Evolutionary conservation across 352 stramenopile genomes (phyloP).

Genomic region (Aphanomyces stellatus): DNA sequence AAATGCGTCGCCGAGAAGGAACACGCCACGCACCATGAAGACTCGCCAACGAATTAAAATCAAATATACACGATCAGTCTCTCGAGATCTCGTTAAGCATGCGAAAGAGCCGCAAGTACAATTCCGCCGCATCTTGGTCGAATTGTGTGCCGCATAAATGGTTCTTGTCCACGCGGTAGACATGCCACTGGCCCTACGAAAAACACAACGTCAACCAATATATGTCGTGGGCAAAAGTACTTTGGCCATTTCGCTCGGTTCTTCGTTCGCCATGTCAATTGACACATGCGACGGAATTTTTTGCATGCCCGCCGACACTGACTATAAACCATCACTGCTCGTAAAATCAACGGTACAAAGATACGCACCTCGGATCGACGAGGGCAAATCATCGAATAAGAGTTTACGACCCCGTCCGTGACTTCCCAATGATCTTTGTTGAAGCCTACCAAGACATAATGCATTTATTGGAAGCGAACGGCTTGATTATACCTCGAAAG

Average conservation of each 20-base stretch:
- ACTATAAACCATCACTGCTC: no score
- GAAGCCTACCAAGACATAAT: conserved; percentile 29
- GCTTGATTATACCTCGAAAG: no score
- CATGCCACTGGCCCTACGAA: conserved; percentile 52
- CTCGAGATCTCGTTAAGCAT: conserved; percentile 12
- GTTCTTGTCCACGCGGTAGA: conserved; percentile 67
- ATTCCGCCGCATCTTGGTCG: conserved; percentile 44
- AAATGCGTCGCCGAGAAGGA: not conserved
- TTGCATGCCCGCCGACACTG: not conserved
- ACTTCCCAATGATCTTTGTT: conserved; percentile 49
- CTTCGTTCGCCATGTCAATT: conserved; percentile 40
- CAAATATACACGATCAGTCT: no score
- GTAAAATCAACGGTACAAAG: no score
- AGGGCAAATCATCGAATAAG: conserved; percentile 50
- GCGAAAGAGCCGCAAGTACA: conserved; percentile 61
- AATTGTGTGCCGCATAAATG: conserved; percentile 64
- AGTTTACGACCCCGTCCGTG: conserved; percentile 70
- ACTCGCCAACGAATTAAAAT: no score
- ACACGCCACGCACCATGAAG: no score
- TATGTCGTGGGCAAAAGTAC: not conserved
- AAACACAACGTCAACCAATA: not conserved
- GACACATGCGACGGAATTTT: conserved; percentile 47
- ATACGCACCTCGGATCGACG: conserved; percentile 22
- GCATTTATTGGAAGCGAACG: not conserved
- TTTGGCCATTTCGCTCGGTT: conserved; percentile 26